phyloP scores from a whole-genome alignment of 306 rosid species.

The Cucumis melo region DNA sequence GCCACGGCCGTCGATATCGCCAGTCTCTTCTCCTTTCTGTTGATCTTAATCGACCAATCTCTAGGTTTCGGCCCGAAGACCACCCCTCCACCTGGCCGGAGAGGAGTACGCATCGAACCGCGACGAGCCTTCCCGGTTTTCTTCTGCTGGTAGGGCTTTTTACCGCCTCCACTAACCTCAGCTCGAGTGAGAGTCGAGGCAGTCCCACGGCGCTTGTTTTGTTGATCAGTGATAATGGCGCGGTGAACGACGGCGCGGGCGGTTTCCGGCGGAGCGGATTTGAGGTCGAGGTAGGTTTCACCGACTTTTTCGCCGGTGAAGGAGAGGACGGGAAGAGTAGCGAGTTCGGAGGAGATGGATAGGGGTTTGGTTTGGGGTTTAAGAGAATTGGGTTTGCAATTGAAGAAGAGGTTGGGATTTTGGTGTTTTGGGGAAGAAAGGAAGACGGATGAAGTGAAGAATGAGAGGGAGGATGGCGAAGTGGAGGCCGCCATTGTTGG shows the following conservation, averaged over 20 bases:
- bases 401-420: slow-evolving; percentile 6
- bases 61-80: slow-evolving; percentile 80
- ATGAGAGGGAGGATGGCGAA: slow-evolving; percentile 27
- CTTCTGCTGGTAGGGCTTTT: slow-evolving; percentile 73
- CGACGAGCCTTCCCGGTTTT: slow-evolving; percentile 76
- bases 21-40: slow-evolving; percentile 71
- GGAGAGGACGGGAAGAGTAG: slow-evolving; percentile 75
- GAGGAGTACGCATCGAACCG: slow-evolving; percentile 69
- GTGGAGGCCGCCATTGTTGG: slow-evolving; percentile 34
- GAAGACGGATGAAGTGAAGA: slow-evolving; percentile 46
- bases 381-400: slow-evolving; percentile 12
- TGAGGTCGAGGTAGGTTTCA: slow-evolving; percentile 59
- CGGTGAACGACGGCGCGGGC: slow-evolving; percentile 95
- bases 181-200: slow-evolving; percentile 86
- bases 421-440: slow-evolving; percentile 20
- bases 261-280: slow-evolving; percentile 57
- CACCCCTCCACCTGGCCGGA: slow-evolving; percentile 84
- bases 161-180: slow-evolving; percentile 81
- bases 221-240: slow-evolving; percentile 68
- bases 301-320: slow-evolving; percentile 66
- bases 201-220: slow-evolving; percentile 92
- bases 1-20: slow-evolving; percentile 84
- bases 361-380: slow-evolving; percentile 14
- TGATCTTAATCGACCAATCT: slow-evolving; percentile 86
- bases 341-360: slow-evolving; percentile 37